phyloP scores from a whole-genome alignment of 1,139 yeast genomes.

The Nakaseomyces uthaithaninus region DNA sequence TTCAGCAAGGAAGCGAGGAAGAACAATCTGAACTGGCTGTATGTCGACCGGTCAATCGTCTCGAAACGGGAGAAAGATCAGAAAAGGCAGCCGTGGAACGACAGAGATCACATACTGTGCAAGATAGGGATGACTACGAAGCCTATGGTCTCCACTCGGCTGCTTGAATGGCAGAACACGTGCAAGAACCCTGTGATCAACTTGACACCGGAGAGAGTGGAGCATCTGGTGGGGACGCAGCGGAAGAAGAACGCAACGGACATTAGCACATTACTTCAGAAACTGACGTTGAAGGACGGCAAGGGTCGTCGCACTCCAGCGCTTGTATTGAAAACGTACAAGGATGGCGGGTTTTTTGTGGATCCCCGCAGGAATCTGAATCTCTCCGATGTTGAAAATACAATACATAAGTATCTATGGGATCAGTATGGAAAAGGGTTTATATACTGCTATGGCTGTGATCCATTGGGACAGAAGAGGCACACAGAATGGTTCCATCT shows the following conservation, averaged over 20 bases:
- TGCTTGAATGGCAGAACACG: slow-evolving; percentile 24
- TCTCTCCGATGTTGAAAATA: slow-evolving; percentile 20
- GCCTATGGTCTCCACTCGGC: slow-evolving; percentile 19
- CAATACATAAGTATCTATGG: slow-evolving; percentile 26
- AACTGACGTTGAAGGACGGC: slow-evolving; percentile 11
- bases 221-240: slow-evolving; percentile 2
- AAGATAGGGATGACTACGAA: slow-evolving; percentile 31
- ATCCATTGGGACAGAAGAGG: slow-evolving; percentile 17
- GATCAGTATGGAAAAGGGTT: slow-evolving; percentile 26
- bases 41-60: slow-evolving; percentile 21
- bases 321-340: slow-evolving; percentile 14
- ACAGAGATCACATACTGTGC: slow-evolving; percentile 20
- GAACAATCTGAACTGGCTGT: slow-evolving; percentile 20
- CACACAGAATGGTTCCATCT: slow-evolving; percentile 30
- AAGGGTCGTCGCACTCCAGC: not conserved
- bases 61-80: slow-evolving; percentile 9
- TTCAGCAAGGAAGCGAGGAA: slow-evolving; percentile 7
- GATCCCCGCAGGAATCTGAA: slow-evolving; percentile 16
- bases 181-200: slow-evolving; percentile 26
- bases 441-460: slow-evolving; percentile 27
- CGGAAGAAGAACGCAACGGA: slow-evolving; percentile 2
- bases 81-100: slow-evolving; percentile 16
- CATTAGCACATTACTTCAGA: slow-evolving; percentile 10
- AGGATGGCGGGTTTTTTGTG: slow-evolving; percentile 23
- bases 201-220: slow-evolving; percentile 20